These are phyloP conservation scores for Globomyces sp. DNA, from an alignment of 371 early-diverging fungal species.

Conservation along the genomic window DNA sequence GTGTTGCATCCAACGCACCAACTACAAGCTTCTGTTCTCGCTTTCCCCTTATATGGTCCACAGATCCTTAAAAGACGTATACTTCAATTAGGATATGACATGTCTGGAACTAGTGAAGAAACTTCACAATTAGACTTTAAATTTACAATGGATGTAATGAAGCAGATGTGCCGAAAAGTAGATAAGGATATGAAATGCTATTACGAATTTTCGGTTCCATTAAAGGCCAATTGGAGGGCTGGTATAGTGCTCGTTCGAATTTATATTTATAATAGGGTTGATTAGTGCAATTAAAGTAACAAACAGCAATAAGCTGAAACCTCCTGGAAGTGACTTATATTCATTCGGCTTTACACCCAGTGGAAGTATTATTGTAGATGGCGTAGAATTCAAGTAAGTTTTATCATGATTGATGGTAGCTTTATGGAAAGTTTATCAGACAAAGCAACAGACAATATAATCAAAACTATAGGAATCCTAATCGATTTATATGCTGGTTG, in stretches of 20 bases:
- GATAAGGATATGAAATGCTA: constrained; percentile 40
- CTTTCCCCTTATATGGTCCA: constrained; percentile 40
- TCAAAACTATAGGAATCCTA: constrained; percentile 42
- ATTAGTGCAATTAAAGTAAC: constrained; percentile 8
- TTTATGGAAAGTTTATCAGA: too few species aligned
- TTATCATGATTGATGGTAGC: too few species aligned
- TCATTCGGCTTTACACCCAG: constrained; percentile 42
- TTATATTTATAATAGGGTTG: background rate
- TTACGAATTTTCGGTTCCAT: constrained; percentile 44
- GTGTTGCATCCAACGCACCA: constrained; percentile 47
- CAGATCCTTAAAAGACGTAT: constrained; percentile 40
- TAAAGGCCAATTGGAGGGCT: constrained; percentile 37
- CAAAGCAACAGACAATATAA: constrained; percentile 8
- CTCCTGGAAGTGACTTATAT: too few species aligned
- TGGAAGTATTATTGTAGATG: constrained; percentile 15
- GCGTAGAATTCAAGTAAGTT: background rate
- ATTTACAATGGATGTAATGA: constrained; percentile 31
- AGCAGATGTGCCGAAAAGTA: constrained; percentile 35
- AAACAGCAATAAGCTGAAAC: background rate
- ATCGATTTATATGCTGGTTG: constrained; percentile 40
- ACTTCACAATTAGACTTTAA: constrained; percentile 29
- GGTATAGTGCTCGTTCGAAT: constrained; percentile 21
- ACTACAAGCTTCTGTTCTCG: constrained; percentile 41
- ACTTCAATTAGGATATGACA: constrained; percentile 39
- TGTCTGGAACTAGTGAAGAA: constrained; percentile 35